Conservation (phyloP, 1,284 basidiomycete species). For the Mycosarcoma maydis region DNA sequence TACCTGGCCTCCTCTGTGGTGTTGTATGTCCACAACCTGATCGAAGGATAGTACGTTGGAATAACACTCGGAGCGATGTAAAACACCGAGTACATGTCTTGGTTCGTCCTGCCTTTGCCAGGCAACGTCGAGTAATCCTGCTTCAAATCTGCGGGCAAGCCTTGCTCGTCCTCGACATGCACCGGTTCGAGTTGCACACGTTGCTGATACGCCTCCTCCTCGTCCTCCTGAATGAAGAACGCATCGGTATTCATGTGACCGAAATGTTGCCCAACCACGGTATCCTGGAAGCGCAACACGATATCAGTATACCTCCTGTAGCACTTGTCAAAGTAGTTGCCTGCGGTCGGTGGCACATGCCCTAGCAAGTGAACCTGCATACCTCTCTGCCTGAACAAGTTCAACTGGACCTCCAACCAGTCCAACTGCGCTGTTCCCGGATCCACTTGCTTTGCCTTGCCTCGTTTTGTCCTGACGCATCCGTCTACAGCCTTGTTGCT, state of each 20-base stretch:
- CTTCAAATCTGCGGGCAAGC: constrained; percentile 54
- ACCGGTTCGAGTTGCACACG: too few species aligned
- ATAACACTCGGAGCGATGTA: constrained; percentile 71
- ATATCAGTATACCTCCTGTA: constrained; percentile 82
- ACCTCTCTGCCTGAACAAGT: constrained; percentile 76
- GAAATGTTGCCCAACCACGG: constrained; percentile 86
- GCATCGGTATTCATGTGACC: constrained; percentile 73
- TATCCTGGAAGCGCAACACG: constrained; percentile 84
- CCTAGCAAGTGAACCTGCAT: constrained; percentile 77
- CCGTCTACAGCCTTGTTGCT: constrained; percentile 80
- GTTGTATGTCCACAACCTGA: constrained; percentile 77
- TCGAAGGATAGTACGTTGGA: constrained; percentile 86
- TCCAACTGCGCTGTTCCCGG: constrained; percentile 69
- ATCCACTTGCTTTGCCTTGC: constrained; percentile 35
- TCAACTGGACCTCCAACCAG: constrained; percentile 88
- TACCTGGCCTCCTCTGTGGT: constrained; percentile 30
- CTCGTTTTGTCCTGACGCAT: constrained; percentile 53
- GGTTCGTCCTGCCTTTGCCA: constrained; percentile 50
- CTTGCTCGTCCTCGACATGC: constrained; percentile 21
- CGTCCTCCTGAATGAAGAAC: constrained; percentile 63
- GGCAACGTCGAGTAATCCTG: constrained; percentile 62
- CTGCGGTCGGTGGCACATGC: constrained; percentile 78
- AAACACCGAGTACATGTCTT: constrained; percentile 57
- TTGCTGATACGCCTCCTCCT: constrained; percentile 29
- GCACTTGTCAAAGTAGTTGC: constrained; percentile 86